phyloP scores from a whole-genome alignment of 768 basidiomycete genomes.

The Leccinum rimulosum region DNA sequence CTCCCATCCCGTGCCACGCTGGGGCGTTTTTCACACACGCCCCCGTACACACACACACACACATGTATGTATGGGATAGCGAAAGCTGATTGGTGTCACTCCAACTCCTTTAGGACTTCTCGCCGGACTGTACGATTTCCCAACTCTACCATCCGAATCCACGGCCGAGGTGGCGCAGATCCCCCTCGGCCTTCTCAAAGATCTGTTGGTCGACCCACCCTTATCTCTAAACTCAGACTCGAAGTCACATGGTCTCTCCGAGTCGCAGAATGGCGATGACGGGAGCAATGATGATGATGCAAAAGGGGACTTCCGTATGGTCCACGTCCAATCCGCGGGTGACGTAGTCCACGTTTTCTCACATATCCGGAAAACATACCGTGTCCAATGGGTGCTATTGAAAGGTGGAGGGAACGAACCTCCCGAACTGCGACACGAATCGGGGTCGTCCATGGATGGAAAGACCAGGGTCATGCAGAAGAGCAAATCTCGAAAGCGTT shows the following conservation, averaged over 20 bases:
- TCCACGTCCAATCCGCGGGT: conserved; percentile 50
- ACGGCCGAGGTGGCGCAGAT: conserved; percentile 32
- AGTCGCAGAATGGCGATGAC: not conserved
- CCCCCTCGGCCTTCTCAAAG: conserved; percentile 37
- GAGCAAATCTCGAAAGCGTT: conserved; percentile 12
- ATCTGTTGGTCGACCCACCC: conserved; percentile 37
- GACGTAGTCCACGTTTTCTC: conserved; percentile 83
- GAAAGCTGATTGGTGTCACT: conserved; percentile 5
- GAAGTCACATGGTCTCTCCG: not conserved
- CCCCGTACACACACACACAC: not conserved
- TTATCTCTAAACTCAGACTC: conserved; percentile 6
- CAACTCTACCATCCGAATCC: conserved; percentile 50
- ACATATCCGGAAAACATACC: conserved; percentile 86
- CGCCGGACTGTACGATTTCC: conserved; percentile 89
- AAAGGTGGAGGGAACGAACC: conserved; percentile 55
- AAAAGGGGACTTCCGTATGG: conserved; percentile 31
- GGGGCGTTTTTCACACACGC: not conserved
- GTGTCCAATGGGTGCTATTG: conserved; percentile 67
- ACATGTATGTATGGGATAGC: not conserved
- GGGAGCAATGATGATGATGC: not conserved
- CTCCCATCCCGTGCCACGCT: not conserved
- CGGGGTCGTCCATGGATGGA: conserved; percentile 1
- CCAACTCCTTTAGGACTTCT: conserved; percentile 62
- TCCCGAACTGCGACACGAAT: conserved; percentile 21
- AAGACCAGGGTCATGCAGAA: conserved; percentile 9